phyloP scores from a whole-genome alignment of 2,329 filamentous ascomycete species.

The Ustulina deusta region DNA sequence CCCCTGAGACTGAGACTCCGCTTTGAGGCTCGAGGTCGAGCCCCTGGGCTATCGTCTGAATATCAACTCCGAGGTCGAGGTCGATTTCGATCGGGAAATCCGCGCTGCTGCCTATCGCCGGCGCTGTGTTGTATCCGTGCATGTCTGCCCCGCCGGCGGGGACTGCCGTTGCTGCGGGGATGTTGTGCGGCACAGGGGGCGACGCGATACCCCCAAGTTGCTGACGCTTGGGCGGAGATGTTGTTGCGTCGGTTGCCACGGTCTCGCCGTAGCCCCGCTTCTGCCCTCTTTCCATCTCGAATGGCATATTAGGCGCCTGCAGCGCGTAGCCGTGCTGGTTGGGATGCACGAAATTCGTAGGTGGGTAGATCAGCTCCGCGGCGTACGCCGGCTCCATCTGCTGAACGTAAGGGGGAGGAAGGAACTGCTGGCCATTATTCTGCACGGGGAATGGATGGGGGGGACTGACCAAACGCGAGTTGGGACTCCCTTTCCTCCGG shows the following conservation, averaged over 20 bases:
- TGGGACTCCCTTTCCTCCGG: background rate
- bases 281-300: background rate
- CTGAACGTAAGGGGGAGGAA: background rate
- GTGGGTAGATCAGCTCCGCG: background rate
- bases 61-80: background rate
- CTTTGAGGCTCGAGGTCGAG: background rate
- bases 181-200: background rate
- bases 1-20: too few species aligned
- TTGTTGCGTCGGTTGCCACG: background rate
- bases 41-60: background rate
- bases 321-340: background rate
- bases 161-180: background rate
- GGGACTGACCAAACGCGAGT: background rate
- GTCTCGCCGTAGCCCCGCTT: slow-evolving; percentile 13
- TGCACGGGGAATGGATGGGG: background rate
- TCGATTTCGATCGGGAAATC: background rate
- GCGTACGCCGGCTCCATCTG: background rate
- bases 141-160: background rate
- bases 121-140: background rate
- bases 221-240: slow-evolving; percentile 24
- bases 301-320: background rate
- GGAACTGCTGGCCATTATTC: slow-evolving; percentile 1
- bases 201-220: background rate
- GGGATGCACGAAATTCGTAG: background rate
- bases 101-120: background rate